These are phyloP conservation scores for Starmerella cellae DNA, from an alignment of 805 yeast genomes.

Conservation along the genomic window DNA sequence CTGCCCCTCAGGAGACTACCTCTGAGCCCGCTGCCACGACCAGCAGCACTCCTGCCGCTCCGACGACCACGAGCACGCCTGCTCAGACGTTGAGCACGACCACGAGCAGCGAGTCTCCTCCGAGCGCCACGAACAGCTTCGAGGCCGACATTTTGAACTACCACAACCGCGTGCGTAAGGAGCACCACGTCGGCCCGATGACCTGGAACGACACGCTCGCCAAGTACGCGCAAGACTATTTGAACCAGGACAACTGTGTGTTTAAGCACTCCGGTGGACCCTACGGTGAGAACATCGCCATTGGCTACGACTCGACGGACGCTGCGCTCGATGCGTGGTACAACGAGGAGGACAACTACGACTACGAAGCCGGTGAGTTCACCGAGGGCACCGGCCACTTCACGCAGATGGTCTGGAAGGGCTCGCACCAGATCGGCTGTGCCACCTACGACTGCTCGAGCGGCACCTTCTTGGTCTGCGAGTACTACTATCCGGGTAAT, in stretches of 20 bases:
- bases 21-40: constrained; percentile 18
- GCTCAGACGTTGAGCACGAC: constrained; percentile 19
- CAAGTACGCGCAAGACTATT: constrained; percentile 40
- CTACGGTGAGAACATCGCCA: constrained; percentile 67
- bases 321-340: constrained; percentile 66
- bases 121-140: constrained; percentile 10
- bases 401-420: constrained; percentile 65
- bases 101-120: constrained; percentile 14
- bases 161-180: constrained; percentile 47
- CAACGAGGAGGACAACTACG: constrained; percentile 42
- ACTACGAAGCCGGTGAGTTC: constrained; percentile 37
- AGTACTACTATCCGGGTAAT: constrained; percentile 64
- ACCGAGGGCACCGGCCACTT: constrained; percentile 56
- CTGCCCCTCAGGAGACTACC: constrained; percentile 21
- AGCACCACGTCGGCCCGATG: constrained; percentile 40
- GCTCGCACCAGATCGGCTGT: constrained; percentile 51
- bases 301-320: constrained; percentile 42
- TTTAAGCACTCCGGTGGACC: constrained; percentile 52
- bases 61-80: constrained; percentile 15
- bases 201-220: constrained; percentile 43
- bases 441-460: constrained; percentile 42
- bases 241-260: constrained; percentile 36
- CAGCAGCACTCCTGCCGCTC: constrained; percentile 13
- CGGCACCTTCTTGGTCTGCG: constrained; percentile 45
- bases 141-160: constrained; percentile 35